These are phyloP conservation scores for Hymenochaete sp. DNA, from an alignment of 1,284 basidiomycete genomes.

Conservation along the genomic window DNA sequence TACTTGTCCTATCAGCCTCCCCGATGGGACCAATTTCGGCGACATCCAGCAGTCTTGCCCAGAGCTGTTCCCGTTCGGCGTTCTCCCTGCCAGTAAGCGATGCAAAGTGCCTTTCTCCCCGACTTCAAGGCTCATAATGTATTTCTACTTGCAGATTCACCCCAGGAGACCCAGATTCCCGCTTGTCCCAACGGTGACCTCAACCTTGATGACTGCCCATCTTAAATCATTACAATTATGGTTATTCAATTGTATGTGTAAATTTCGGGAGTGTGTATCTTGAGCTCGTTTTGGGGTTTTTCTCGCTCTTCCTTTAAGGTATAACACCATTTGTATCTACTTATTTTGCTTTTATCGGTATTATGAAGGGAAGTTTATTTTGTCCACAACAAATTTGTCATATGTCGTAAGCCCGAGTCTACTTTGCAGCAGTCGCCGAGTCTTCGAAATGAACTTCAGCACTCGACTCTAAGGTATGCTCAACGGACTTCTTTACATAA, in stretches of 20 bases:
- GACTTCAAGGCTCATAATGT: background rate
- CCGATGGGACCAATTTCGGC: conserved; percentile 12
- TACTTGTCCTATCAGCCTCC: conserved; percentile 10
- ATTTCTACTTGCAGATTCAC: conserved; percentile 11
- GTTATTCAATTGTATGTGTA: background rate
- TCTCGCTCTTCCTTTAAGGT: background rate
- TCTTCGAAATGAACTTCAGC: no score
- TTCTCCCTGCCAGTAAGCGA: conserved; percentile 11
- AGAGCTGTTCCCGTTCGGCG: conserved; percentile 14
- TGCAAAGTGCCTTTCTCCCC: background rate
- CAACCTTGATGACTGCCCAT: conserved; percentile 15
- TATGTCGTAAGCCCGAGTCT: no score
- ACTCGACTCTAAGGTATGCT: no score
- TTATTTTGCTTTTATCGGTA: no score
- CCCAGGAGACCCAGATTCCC: conserved; percentile 13
- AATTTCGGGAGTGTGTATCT: background rate
- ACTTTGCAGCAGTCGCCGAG: no score
- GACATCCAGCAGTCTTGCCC: conserved; percentile 15
- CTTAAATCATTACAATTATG: background rate
- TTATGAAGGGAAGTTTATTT: no score
- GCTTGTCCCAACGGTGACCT: conserved; percentile 13
- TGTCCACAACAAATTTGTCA: no score
- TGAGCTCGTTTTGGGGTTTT: background rate
- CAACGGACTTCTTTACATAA: no score
- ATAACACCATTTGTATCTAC: no score